Evolutionary conservation across 2,329 filamentous ascomycete species (phyloP).

Genomic region (Colletotrichum musicola): DNA sequence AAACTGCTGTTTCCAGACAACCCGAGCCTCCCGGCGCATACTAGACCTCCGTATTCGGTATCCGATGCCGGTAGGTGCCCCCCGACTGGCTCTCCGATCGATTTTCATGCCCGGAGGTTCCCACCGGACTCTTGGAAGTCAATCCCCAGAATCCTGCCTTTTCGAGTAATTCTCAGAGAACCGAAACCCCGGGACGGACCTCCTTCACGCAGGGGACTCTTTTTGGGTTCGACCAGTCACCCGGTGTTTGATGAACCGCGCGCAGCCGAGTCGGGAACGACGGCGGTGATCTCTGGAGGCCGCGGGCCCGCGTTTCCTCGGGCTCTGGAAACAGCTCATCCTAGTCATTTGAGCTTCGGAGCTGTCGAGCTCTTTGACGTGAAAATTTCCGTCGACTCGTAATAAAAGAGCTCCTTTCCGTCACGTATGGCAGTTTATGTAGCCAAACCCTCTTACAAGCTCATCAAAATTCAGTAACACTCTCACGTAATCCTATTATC

Average conservation of each 20-base stretch:
- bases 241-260: constrained; percentile 4
- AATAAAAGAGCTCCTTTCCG: constrained; percentile 14
- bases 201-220: not conserved
- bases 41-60: not conserved
- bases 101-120: constrained; percentile 15
- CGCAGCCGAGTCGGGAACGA: not conserved
- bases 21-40: not conserved
- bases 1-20: not conserved
- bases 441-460: no score
- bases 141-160: not conserved
- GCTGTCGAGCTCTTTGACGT: not conserved
- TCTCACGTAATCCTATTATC: not conserved
- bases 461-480: not conserved
- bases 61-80: not conserved
- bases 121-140: constrained; percentile 21
- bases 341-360: not conserved
- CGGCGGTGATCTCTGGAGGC: not conserved
- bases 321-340: constrained; percentile 1
- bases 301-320: not conserved
- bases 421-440: no score
- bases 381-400: not conserved
- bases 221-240: constrained; percentile 2
- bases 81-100: constrained; percentile 38
- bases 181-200: not conserved
- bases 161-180: constrained; percentile 27